Conservation (phyloP, 2,329 filamentous ascomycete genomes). For the Penicillium sp. region DNA sequence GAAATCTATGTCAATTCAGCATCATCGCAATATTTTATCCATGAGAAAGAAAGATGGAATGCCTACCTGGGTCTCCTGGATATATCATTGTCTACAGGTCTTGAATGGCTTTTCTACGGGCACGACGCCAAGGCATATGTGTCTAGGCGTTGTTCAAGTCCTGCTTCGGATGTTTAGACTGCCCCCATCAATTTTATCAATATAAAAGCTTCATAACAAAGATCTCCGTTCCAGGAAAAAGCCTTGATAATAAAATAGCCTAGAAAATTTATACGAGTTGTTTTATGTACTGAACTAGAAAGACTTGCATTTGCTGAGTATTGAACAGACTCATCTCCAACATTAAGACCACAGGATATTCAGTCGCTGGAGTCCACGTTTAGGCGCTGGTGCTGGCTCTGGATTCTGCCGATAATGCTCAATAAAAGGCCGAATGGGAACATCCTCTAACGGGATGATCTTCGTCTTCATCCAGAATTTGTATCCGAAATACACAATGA, state of each 20-base stretch:
- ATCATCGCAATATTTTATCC: too few relatives aligned
- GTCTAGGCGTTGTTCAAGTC: too few relatives aligned
- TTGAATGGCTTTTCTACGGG: too few relatives aligned
- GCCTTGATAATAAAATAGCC: background rate
- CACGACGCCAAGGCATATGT: too few relatives aligned
- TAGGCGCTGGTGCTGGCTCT: slow-evolving; percentile 30
- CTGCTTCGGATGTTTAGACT: too few relatives aligned
- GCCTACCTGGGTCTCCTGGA: too few relatives aligned
- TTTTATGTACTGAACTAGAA: background rate
- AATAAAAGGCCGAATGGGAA: slow-evolving; percentile 43
- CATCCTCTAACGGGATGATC: slow-evolving; percentile 38
- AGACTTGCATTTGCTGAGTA: background rate
- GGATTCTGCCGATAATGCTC: slow-evolving; percentile 33
- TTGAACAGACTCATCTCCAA: background rate
- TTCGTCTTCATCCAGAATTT: slow-evolving; percentile 42
- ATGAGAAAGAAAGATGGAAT: too few relatives aligned
- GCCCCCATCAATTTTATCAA: too few relatives aligned
- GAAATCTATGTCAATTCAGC: too few relatives aligned
- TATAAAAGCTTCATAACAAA: too few relatives aligned
- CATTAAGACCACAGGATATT: slow-evolving; percentile 35
- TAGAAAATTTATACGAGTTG: background rate
- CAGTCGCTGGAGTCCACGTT: slow-evolving; percentile 25
- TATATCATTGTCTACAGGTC: too few relatives aligned
- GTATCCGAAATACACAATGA: slow-evolving; percentile 53
- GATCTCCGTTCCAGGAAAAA: background rate